These are phyloP conservation scores for Leucocoprinus birnbaumii DNA, from an alignment of 768 basidiomycete species.

Conservation along the genomic window DNA sequence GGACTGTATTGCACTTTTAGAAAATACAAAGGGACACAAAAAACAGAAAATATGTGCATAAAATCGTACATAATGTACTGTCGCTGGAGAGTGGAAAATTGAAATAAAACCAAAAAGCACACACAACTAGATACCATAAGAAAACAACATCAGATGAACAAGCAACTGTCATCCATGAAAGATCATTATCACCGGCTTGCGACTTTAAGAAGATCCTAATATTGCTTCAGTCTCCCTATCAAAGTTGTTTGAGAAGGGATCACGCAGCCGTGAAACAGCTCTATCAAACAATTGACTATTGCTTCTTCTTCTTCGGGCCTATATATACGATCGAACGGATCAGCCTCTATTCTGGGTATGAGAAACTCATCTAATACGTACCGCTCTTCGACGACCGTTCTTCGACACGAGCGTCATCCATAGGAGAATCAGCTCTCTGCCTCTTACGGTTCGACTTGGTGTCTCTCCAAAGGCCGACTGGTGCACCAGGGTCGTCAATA, in stretches of 20 bases:
- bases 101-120: not conserved
- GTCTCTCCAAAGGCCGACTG: slow-evolving; percentile 38
- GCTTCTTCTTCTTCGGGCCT: slow-evolving; percentile 10
- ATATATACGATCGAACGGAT: not conserved
- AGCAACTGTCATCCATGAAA: no score
- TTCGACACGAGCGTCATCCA: not conserved
- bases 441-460: slow-evolving; percentile 15
- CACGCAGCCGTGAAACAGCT: not conserved
- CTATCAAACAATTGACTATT: not conserved
- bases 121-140: not conserved
- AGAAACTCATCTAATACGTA: not conserved
- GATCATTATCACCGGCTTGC: not conserved
- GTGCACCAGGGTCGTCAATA: slow-evolving; percentile 52
- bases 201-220: not conserved
- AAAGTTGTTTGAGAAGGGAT: not conserved
- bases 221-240: slow-evolving; percentile 1
- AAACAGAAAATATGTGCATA: not conserved
- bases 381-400: not conserved
- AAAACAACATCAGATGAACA: not conserved
- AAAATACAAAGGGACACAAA: not conserved
- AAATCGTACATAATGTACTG: not conserved
- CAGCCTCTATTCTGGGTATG: not conserved
- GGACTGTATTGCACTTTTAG: not conserved
- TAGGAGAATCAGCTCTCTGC: slow-evolving; percentile 6
- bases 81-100: not conserved